A percentile compares a stretch with the other conserved stretches of the same genome.
Evolutionary conservation across 306 rosid genomes (phyloP).

Genomic region (Urtica urens): DNA sequence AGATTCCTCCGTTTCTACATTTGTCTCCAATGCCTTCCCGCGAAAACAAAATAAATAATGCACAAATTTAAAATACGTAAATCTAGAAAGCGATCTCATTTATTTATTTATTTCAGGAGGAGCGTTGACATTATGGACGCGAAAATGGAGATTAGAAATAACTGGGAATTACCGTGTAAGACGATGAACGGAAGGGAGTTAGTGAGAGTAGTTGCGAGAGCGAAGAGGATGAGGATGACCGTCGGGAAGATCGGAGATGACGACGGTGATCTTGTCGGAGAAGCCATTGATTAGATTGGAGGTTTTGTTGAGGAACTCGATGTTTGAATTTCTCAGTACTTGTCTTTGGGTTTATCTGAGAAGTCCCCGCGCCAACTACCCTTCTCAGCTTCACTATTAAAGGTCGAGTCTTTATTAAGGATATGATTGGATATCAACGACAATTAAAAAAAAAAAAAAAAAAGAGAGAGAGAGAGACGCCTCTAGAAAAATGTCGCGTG

Average conservation of each 20-base stretch:
- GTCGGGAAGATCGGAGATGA: conserved; percentile 4
- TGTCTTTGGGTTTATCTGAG: not conserved
- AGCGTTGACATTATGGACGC: too few species aligned
- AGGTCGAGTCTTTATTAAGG: too few species aligned
- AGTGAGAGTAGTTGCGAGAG: conserved; percentile 14
- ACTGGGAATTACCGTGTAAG: conserved; percentile 33
- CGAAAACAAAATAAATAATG: too few species aligned
- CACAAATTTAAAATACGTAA: not conserved
- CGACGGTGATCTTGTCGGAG: conserved; percentile 17
- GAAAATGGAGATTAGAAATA: too few species aligned
- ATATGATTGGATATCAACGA: too few species aligned
- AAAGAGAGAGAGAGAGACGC: too few species aligned
- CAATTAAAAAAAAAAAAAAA: too few species aligned
- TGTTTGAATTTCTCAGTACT: not conserved
- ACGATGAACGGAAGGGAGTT: conserved; percentile 47
- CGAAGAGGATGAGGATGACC: conserved; percentile 10
- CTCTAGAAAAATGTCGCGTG: too few species aligned
- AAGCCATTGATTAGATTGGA: not conserved
- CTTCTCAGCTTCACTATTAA: not conserved
- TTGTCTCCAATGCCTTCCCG: conserved; percentile 37
- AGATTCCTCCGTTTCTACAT: conserved; percentile 32
- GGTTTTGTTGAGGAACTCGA: not conserved
- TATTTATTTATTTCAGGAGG: too few species aligned
- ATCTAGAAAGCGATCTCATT: not conserved
- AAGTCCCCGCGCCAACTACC: not conserved